These are phyloP conservation scores for Niebla homalea DNA, from an alignment of 495 filamentous ascomycete genomes.

Conservation along the genomic window DNA sequence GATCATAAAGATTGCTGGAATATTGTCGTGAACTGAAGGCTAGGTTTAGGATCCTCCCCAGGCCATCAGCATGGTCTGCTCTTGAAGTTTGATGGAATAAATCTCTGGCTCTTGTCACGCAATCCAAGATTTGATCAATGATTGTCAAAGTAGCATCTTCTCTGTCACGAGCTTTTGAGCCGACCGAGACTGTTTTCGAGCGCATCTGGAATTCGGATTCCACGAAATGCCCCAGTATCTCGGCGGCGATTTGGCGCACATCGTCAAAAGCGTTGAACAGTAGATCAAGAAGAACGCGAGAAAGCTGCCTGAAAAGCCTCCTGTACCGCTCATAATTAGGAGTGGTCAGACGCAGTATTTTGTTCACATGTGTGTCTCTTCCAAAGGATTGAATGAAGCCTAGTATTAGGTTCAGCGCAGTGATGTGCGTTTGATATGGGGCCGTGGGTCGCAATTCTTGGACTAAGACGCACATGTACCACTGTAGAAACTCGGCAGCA, in stretches of 20 bases:
- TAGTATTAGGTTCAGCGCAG: conserved; percentile 51
- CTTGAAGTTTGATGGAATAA: conserved; percentile 42
- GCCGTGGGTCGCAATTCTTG: conserved; percentile 58
- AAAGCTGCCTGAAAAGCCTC: conserved; percentile 12
- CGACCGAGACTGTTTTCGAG: background rate
- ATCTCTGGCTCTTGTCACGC: background rate
- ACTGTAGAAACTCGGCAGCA: conserved; percentile 38
- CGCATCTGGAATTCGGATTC: background rate
- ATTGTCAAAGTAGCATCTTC: background rate
- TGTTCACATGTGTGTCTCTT: conserved; percentile 18
- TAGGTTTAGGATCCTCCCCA: conserved; percentile 42
- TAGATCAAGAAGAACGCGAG: conserved; percentile 54
- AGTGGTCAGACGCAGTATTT: background rate
- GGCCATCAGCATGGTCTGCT: conserved; percentile 77
- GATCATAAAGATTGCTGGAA: conserved; percentile 6
- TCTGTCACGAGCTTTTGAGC: background rate
- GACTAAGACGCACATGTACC: conserved; percentile 60
- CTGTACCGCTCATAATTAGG: background rate
- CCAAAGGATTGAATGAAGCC: conserved; percentile 39
- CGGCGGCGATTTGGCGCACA: conserved; percentile 53
- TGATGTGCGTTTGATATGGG: conserved; percentile 81
- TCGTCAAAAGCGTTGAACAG: conserved; percentile 87
- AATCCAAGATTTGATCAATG: background rate
- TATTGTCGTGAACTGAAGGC: background rate
- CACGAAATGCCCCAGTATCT: conserved; percentile 34